phyloP scores from a whole-genome alignment of 331 rosid species.

The Telfairia occidentalis region DNA sequence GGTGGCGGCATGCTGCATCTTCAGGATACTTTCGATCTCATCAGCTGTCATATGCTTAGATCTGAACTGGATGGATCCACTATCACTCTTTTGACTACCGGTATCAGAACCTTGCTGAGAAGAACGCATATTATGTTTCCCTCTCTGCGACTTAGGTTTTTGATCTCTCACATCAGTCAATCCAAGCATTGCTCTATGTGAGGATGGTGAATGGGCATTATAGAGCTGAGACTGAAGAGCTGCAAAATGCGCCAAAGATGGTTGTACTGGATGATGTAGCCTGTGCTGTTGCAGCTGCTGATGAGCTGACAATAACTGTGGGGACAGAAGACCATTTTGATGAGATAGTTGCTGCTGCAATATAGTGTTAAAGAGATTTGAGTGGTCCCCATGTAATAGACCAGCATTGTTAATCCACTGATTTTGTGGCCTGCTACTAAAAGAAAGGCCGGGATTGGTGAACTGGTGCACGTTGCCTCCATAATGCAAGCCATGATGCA shows the following conservation, averaged over 20 bases:
- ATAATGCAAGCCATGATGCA: slow-evolving; percentile 56
- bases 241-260: slow-evolving; percentile 51
- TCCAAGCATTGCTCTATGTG: slow-evolving; percentile 70
- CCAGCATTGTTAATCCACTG: slow-evolving; percentile 62
- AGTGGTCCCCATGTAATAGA: slow-evolving; percentile 57
- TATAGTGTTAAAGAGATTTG: slow-evolving; percentile 42
- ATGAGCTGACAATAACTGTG: slow-evolving; percentile 67
- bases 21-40: slow-evolving; percentile 73
- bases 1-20: slow-evolving; percentile 92
- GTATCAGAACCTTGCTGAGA: slow-evolving; percentile 59
- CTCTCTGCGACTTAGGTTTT: slow-evolving; percentile 56
- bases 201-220: slow-evolving; percentile 52
- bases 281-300: slow-evolving; percentile 60
- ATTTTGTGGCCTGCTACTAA: slow-evolving; percentile 41
- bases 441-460: slow-evolving; percentile 33
- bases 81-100: slow-evolving; percentile 54
- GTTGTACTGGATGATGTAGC: slow-evolving; percentile 55
- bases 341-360: slow-evolving; percentile 73
- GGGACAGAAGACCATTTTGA: slow-evolving; percentile 49
- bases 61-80: slow-evolving; percentile 48
- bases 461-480: slow-evolving; percentile 57
- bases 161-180: slow-evolving; percentile 68
- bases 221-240: slow-evolving; percentile 61
- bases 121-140: slow-evolving; percentile 46
- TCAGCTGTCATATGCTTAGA: slow-evolving; percentile 88